These are phyloP conservation scores for Cyberlindnera samutprakarnensis DNA, from an alignment of 805 yeast genomes.

Conservation along the genomic window DNA sequence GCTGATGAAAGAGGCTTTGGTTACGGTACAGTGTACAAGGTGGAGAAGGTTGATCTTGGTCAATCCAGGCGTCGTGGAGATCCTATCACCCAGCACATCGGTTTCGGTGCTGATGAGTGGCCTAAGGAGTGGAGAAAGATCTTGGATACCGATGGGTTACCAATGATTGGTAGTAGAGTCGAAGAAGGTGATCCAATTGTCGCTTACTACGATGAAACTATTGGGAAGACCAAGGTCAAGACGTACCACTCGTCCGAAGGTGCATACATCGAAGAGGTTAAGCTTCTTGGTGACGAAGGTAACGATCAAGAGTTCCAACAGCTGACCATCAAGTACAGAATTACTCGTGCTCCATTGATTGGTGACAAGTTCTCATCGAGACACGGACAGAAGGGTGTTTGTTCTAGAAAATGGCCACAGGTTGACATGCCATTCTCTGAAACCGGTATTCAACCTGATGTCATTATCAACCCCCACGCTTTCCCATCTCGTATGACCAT, in stretches of 20 bases:
- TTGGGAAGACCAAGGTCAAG: slow-evolving; percentile 85
- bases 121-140: slow-evolving; percentile 86
- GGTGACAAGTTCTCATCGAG: slow-evolving; percentile 98
- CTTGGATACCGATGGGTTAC: slow-evolving; percentile 89
- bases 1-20: slow-evolving; percentile 98
- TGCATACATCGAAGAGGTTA: slow-evolving; percentile 92
- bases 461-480: slow-evolving; percentile 97
- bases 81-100: slow-evolving; percentile 89
- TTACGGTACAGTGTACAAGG: slow-evolving; percentile 93
- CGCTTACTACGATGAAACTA: slow-evolving; percentile 85
- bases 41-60: slow-evolving; percentile 81
- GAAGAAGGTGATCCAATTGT: slow-evolving; percentile 95
- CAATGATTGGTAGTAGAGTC: slow-evolving; percentile 77
- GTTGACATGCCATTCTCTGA: slow-evolving; percentile 96
- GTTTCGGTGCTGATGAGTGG: slow-evolving; percentile 90
- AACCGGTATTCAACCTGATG: slow-evolving; percentile 94
- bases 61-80: slow-evolving; percentile 81
- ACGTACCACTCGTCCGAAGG: slow-evolving; percentile 93
- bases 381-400: slow-evolving; percentile 98
- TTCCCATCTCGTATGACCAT: slow-evolving; percentile 99
- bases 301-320: slow-evolving; percentile 73
- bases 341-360: slow-evolving; percentile 86
- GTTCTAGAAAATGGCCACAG: slow-evolving; percentile 97
- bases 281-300: slow-evolving; percentile 77
- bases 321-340: slow-evolving; percentile 80